Evolutionary conservation across 2,329 filamentous ascomycete genomes (phyloP), one percentile per base, ranked within the genome.

Genomic region (Blastomyces emzantsi): DNA sequence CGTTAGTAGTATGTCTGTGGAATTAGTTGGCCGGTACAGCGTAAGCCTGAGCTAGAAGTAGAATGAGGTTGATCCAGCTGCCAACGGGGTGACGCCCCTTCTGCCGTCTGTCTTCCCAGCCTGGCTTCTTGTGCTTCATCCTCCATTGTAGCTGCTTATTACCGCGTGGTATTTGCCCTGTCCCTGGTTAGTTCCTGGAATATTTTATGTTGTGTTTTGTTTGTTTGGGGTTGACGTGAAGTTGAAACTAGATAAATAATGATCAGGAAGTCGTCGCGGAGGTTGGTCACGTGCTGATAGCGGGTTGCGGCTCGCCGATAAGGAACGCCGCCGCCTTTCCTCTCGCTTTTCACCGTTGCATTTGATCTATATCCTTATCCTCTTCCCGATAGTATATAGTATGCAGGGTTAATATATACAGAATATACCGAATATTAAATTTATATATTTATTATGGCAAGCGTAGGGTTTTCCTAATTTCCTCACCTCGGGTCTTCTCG

Each of bases 371-470:
- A 39, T 39, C 36, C 8, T 11, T 36, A 36, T 36, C 9, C 33
- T 36, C 33, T 36, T 36, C 33, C 33, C 6, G 30, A 33, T 3
- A 33, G 30, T 33, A 33, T n/a, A 30, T 5, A 25, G 7, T 17
- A 13, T 25, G 13, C 11, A 39, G 39, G 36, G 22, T 30, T 25
- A n/a, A 49, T 49, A 59, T 59, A 19, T 30, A 30, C 25, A 54
- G 33, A n/a, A 36, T 39, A 56, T 55, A 28, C 36, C 15, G 22
- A 28, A 45, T 45, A 25, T 45, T 19, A 45, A 57, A 39, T 39
- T 57, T 41, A 19, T 15, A 52, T 52, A 52, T 52, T 52, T 33
- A 36, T 25, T 17, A 62, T 62, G 61, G 61, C 61, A 57, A 62
- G 61, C 41, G 61, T 62, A 41, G 28, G 61, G 57, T 47, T 49